Percentiles rank a stretch among this genome's conserved stretches.
Conservation (phyloP, 164 flowering plant species). For the Chimonanthus salicifolius region DNA sequence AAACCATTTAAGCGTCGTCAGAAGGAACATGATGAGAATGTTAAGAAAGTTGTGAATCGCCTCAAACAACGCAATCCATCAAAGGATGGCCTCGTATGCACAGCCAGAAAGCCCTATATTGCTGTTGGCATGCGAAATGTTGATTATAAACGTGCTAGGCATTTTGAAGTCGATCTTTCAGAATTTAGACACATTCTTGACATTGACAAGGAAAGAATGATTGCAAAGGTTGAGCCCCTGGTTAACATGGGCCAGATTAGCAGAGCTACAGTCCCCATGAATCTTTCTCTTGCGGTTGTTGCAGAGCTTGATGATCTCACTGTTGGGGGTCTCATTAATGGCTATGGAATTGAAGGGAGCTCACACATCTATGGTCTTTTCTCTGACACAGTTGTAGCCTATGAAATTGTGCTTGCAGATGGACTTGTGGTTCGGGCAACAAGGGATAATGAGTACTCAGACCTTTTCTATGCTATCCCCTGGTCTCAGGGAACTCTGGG, state of each 20-base stretch:
- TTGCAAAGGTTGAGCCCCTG: conserved; percentile 90
- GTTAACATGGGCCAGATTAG: conserved; percentile 98
- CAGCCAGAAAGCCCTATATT: conserved; percentile 95
- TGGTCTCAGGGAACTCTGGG: conserved; percentile 99
- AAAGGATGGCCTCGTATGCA: conserved; percentile 96
- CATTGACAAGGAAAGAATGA: conserved; percentile 76
- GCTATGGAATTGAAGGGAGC: conserved; percentile 99
- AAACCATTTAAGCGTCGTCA: conserved; percentile 88
- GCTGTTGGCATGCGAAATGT: conserved; percentile 99
- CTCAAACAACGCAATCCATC: conserved; percentile 85
- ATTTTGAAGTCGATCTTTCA: conserved; percentile 94
- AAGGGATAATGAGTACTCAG: conserved; percentile 83
- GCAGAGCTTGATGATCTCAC: conserved; percentile 99
- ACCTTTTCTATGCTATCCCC: conserved; percentile 89
- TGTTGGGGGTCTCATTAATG: conserved; percentile 98
- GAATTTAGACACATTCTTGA: conserved; percentile 78
- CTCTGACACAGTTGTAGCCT: conserved; percentile 95
- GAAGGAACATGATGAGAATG: conserved; percentile 96
- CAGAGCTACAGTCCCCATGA: conserved; percentile 88
- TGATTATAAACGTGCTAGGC: conserved; percentile 94
- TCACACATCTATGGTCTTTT: conserved; percentile 93
- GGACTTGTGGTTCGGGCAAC: conserved; percentile 88
- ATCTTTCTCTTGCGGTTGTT: conserved; percentile 91
- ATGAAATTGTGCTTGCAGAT: conserved; percentile 86
- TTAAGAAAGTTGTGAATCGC: conserved; percentile 78